These are phyloP conservation scores for Trichoderma pleuroti DNA, from an alignment of 2,329 filamentous ascomycete species.

Conservation along the genomic window DNA sequence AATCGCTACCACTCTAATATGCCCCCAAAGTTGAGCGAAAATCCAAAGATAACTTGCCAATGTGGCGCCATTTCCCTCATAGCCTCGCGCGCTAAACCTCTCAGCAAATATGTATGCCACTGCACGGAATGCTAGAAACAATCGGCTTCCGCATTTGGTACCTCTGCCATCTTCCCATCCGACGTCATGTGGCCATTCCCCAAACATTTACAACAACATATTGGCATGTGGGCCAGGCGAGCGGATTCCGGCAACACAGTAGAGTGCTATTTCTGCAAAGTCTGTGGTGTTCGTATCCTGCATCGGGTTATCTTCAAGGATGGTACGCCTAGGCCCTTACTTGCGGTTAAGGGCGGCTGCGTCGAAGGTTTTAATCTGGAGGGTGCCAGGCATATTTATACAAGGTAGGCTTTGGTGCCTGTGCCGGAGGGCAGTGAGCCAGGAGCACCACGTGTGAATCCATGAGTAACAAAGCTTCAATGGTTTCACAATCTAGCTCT, in stretches of 20 bases:
- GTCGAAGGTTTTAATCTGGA: conserved; percentile 41
- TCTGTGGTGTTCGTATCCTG: conserved; percentile 35
- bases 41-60: neutral
- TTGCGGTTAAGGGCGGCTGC: conserved; percentile 47
- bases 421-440: conserved; percentile 37
- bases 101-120: conserved; percentile 34
- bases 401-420: conserved; percentile 41
- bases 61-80: neutral
- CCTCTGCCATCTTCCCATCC: conserved; percentile 41
- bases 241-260: conserved; percentile 40
- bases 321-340: conserved; percentile 34
- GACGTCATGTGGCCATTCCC: conserved; percentile 40
- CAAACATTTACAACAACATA: conserved; percentile 29
- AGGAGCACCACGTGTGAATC: conserved; percentile 20
- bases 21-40: neutral
- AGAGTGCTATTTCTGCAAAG: conserved; percentile 42
- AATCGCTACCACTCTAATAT: neutral
- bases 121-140: conserved; percentile 45
- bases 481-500: neutral
- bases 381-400: conserved; percentile 44
- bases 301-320: conserved; percentile 32
- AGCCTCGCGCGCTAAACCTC: neutral
- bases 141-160: conserved; percentile 44
- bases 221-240: conserved; percentile 38
- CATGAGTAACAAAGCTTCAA: neutral